These are phyloP conservation scores for Dorcoceras hygrometricum DNA, from an alignment of 257 asterid genomes.

Conservation along the genomic window DNA sequence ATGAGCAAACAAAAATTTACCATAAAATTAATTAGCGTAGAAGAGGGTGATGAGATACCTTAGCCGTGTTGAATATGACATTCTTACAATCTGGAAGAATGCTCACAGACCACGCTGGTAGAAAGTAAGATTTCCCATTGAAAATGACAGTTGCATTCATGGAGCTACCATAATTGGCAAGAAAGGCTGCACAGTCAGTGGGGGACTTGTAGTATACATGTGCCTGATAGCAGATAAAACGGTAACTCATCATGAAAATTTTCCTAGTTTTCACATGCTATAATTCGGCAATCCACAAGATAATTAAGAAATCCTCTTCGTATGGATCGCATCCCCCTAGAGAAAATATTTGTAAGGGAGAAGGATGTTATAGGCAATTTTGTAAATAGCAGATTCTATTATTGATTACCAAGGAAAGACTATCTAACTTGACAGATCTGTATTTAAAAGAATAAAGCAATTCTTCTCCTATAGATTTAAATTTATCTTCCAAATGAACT, in stretches of 20 bases:
- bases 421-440: too few species aligned
- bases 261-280: not conserved
- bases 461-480: not conserved
- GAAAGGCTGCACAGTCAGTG: slow-evolving; percentile 73
- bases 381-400: too few species aligned
- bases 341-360: not conserved
- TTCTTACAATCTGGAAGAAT: slow-evolving; percentile 77
- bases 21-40: too few species aligned
- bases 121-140: slow-evolving; percentile 58
- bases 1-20: not conserved
- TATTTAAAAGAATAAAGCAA: too few species aligned
- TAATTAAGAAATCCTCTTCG: not conserved
- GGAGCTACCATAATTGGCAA: slow-evolving; percentile 63
- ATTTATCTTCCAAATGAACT: not conserved
- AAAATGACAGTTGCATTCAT: slow-evolving; percentile 56
- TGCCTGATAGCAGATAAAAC: slow-evolving; percentile 45
- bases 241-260: slow-evolving; percentile 7
- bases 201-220: slow-evolving; percentile 63
- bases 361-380: too few species aligned
- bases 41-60: slow-evolving; percentile 38
- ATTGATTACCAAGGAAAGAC: too few species aligned
- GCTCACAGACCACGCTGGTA: slow-evolving; percentile 93
- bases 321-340: not conserved
- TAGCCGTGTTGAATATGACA: slow-evolving; percentile 71
- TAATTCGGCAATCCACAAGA: slow-evolving; percentile 2